These are phyloP conservation scores for Collybia sp. DNA, from an alignment of 768 basidiomycete species.

Conservation along the genomic window DNA sequence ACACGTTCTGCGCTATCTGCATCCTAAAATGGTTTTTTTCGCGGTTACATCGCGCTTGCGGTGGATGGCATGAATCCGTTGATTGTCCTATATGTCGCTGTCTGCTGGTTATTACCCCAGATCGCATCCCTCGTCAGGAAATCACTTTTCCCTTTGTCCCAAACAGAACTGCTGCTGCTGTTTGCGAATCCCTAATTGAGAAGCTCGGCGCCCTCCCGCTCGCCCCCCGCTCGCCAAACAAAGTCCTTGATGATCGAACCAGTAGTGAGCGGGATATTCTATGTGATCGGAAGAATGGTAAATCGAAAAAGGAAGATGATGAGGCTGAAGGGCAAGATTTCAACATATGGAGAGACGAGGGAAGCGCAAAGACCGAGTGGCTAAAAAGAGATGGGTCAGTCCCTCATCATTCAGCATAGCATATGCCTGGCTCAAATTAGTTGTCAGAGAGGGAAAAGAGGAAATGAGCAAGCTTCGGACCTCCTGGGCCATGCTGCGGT, in stretches of 20 bases:
- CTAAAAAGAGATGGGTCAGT: slow-evolving; percentile 49
- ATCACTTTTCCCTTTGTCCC: slow-evolving; percentile 60
- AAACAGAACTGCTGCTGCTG: slow-evolving; percentile 50
- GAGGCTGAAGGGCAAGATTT: slow-evolving; percentile 27
- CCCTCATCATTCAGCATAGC: slow-evolving; percentile 1
- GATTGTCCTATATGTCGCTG: slow-evolving; percentile 67
- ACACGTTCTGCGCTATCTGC: slow-evolving; percentile 65
- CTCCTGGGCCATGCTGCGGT: slow-evolving; percentile 43
- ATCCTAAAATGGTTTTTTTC: slow-evolving; percentile 70
- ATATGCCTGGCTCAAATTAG: slow-evolving; percentile 5
- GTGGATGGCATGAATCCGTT: slow-evolving; percentile 63
- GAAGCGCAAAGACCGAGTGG: slow-evolving; percentile 51
- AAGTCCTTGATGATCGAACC: too few relatives aligned
- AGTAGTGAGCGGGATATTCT: slow-evolving; percentile 21
- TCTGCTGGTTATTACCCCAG: slow-evolving; percentile 44
- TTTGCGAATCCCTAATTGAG: slow-evolving; percentile 48
- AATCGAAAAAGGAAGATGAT: slow-evolving; percentile 30
- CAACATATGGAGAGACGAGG: slow-evolving; percentile 49
- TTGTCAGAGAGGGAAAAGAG: slow-evolving; percentile 44
- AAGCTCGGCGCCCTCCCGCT: slow-evolving; percentile 31
- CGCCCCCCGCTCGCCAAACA: too few relatives aligned
- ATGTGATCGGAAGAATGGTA: slow-evolving; percentile 25
- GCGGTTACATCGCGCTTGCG: slow-evolving; percentile 56
- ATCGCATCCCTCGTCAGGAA: slow-evolving; percentile 43
- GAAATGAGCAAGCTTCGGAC: slow-evolving; percentile 48